Base-by-base conservation (phyloP, 345 rosid genomes). In the Eutrema yunnanense region DNA sequence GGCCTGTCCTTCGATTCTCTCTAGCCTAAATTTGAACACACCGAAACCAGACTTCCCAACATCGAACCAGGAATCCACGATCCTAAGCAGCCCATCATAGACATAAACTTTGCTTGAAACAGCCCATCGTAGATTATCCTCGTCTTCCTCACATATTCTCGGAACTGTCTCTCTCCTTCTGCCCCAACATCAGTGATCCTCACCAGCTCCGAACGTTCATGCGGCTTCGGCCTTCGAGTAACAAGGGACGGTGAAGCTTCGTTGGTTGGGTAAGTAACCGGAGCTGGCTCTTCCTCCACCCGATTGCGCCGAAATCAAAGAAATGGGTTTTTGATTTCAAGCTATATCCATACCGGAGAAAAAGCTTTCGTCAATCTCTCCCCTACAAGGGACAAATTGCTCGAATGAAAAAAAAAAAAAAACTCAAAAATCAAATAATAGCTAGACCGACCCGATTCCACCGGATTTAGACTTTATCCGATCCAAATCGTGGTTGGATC, bases 21-120 rank as follows among this genome's bases (percentile, higher is more conserved):
- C 46, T 9, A 95, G 72, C 79, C 72, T 84, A 78, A 62, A 95
- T 80, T 92, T 95, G 37, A 77, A 92, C 72, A 95, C 97, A 48
- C 96, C 96, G 6, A 90, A 95, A 40, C 99, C 98, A 3, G 99
- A 87, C 64, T 84, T 92, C 8, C 99, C 98, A 30, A 88, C 83
- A 79, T 91, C 98, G 41, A 87, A 88, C 98, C 98, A 95, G 30
- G 87, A 90, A 48, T 95, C 90, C 67, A 54, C 77, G 78, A 95
- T 88, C 84, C 74, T 90, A 67, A 87, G 92, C 78, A 92, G 44
- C 0, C 96, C 99, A 74, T 95, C 99, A 73, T 92, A 95, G 33
- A 92, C 96, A 76, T 90, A 94, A 44, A 91, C 79, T 79, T 85
- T 88, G 62, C 69, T 77, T 3, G 80, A 80, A 16, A 83, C 79